Evolutionary conservation across 208 protist genomes (phyloP).

Genomic region (Trypanosoma platydactyli): DNA sequence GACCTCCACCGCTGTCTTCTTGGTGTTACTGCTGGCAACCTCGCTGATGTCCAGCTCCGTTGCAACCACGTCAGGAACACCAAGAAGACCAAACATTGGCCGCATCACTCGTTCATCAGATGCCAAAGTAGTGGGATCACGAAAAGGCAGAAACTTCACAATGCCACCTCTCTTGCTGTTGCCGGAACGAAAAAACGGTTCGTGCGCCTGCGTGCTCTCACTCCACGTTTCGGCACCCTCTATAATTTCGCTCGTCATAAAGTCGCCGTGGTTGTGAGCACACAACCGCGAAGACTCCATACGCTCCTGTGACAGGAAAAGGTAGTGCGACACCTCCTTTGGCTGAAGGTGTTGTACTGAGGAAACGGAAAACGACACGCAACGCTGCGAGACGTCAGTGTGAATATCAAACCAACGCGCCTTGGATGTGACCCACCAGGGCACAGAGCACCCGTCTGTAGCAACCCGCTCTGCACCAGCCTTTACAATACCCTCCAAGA

Average conservation of each 20-base stretch:
- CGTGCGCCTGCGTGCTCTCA: background rate
- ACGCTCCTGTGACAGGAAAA: conserved; percentile 47
- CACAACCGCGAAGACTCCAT: background rate
- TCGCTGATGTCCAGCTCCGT: conserved; percentile 71
- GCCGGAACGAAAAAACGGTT: conserved; percentile 1
- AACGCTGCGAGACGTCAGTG: conserved; percentile 30
- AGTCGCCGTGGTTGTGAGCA: conserved; percentile 15
- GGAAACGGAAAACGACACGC: conserved; percentile 52
- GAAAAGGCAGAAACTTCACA: conserved; percentile 51
- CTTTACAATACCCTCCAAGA: conserved; percentile 65
- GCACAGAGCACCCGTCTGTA: conserved; percentile 47
- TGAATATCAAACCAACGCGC: conserved; percentile 45
- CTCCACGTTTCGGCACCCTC: conserved; percentile 21
- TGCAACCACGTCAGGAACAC: conserved; percentile 59
- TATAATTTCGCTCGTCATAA: conserved; percentile 26
- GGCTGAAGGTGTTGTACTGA: conserved; percentile 60
- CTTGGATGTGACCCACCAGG: conserved; percentile 69
- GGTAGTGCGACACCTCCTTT: conserved; percentile 50
- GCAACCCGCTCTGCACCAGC: conserved; percentile 49
- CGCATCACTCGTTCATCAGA: conserved; percentile 53
- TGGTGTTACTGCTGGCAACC: background rate
- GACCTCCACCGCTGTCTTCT: conserved; percentile 38
- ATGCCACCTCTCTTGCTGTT: background rate
- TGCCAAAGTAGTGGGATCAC: conserved; percentile 42
- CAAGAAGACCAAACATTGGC: conserved; percentile 65